phyloP scores from a whole-genome alignment of 1,139 yeast genomes.

The Kodamaea arcana region DNA sequence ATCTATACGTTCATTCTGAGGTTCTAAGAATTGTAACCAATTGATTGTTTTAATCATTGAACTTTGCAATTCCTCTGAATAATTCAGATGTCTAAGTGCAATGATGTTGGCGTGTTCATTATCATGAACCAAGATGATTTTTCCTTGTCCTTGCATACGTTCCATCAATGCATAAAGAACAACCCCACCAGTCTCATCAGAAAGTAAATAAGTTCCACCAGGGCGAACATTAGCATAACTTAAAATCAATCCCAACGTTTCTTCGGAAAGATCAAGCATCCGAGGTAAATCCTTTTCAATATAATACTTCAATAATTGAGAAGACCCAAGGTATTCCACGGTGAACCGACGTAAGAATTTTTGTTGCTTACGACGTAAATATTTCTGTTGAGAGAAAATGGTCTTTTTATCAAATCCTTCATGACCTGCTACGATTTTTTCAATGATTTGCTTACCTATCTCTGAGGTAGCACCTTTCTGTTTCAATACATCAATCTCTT shows the following conservation, averaged over 20 bases:
- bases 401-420: conserved; percentile 87
- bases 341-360: conserved; percentile 85
- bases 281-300: conserved; percentile 68
- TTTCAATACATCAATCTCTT: conserved; percentile 79
- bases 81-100: conserved; percentile 63
- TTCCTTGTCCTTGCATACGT: conserved; percentile 81
- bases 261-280: conserved; percentile 80
- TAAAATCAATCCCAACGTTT: conserved; percentile 71
- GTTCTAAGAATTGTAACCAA: conserved; percentile 78
- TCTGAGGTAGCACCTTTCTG: conserved; percentile 56
- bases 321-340: conserved; percentile 71
- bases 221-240: conserved; percentile 79
- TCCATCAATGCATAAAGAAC: conserved; percentile 81
- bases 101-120: conserved; percentile 87
- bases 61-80: conserved; percentile 48
- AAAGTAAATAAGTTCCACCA: conserved; percentile 81
- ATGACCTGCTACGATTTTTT: conserved; percentile 78
- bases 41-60: conserved; percentile 65
- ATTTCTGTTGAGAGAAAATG: conserved; percentile 84
- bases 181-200: conserved; percentile 91
- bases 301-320: conserved; percentile 71
- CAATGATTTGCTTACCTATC: conserved; percentile 78
- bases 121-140: conserved; percentile 76
- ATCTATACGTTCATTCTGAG: conserved; percentile 55
- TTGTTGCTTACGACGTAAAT: conserved; percentile 84